Base-by-base conservation (phyloP, 2,329 filamentous ascomycete genomes). In the Macrophomina pseudophaseolina region DNA sequence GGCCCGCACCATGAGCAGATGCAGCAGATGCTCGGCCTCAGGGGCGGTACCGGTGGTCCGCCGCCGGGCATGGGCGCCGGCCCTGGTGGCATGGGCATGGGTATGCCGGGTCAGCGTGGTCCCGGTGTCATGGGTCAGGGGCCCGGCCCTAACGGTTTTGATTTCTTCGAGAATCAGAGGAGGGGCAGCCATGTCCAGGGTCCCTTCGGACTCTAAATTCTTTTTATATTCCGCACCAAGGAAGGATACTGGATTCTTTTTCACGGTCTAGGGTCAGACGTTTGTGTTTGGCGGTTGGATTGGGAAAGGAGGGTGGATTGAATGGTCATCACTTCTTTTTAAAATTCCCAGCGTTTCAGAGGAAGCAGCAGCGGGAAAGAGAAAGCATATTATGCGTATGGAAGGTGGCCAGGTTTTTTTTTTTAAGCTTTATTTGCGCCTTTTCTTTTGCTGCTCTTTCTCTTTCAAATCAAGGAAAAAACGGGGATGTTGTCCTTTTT, bases 121-220 rank as follows among this genome's bases (percentile, higher is more conserved):
- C 56, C 56, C 5, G 56, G 58, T 30, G 59, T 9, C 33, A 42
- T 40, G 35, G 60, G 48, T 14, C 58, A 51, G 14, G 48, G n/a
- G 1, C 58, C 58, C 6, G 58, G 58, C 18, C 58, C 44, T 4
- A 49, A 49, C 32, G 58, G 58, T 5, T 35, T 62, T 12, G 58
- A 62, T 32, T 62, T 62, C 58, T 62, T 62, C 32, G 58, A 60
- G 56, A 60, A 60, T 28, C 56, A 62, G 44, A 62, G 58, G 58
- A 62, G 58, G 42, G 44, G 58, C 16, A 62, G 63, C 35, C 49
- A 65, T 35, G 51, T 52, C 30, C 63, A 65, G 28, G 63, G 63
- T 16, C 63, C 63, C 4, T 65, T 54, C 30, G 63, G 63, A 18
- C 16, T 58, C 30, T 65, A 65, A 28, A 42, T 33, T 14, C 42